Percentiles rank a stretch among this genome's conserved stretches.
Conservation (phyloP, 2,329 filamentous ascomycete species). For the Alternaria ethzedia region DNA sequence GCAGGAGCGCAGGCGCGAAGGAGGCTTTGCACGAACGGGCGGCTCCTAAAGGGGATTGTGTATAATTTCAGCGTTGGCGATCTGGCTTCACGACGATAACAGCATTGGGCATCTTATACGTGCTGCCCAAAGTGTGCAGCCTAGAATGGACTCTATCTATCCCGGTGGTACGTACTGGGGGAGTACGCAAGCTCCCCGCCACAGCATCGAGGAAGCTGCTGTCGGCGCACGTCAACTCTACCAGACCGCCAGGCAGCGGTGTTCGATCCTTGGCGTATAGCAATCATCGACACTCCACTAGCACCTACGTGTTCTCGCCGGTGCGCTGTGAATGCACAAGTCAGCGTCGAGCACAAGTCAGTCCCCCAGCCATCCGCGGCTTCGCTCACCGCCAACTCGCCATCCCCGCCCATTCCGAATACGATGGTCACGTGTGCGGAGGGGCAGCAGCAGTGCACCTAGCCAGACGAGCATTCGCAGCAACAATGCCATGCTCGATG, state of each 20-base stretch:
- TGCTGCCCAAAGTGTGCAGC: constrained; percentile 3
- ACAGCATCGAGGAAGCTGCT: constrained; percentile 29
- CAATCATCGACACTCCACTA: constrained; percentile 18
- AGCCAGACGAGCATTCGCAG: constrained; percentile 1
- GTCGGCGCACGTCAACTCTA: constrained; percentile 25
- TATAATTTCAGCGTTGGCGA: constrained; percentile 9
- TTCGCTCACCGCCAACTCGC: constrained; percentile 45
- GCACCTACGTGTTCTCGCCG: constrained; percentile 31
- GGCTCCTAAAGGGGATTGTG: constrained; percentile 17
- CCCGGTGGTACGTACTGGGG: constrained; percentile 4
- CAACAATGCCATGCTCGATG: background rate
- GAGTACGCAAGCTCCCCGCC: constrained; percentile 47
- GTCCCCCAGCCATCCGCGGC: constrained; percentile 40
- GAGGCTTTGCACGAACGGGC: constrained; percentile 33
- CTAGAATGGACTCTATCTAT: constrained; percentile 37
- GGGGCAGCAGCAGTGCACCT: constrained; percentile 30
- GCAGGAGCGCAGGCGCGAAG: constrained; percentile 39
- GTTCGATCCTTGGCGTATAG: constrained; percentile 31
- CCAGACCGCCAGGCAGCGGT: constrained; percentile 40
- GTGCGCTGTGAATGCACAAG: constrained; percentile 25
- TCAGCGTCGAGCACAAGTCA: constrained; percentile 11
- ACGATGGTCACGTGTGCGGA: constrained; percentile 39
- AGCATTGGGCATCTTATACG: constrained; percentile 20
- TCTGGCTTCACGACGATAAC: background rate
- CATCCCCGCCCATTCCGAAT: constrained; percentile 10